Base-by-base conservation (phyloP, 2,329 filamentous ascomycete species). In the Monilinia fructicola region DNA sequence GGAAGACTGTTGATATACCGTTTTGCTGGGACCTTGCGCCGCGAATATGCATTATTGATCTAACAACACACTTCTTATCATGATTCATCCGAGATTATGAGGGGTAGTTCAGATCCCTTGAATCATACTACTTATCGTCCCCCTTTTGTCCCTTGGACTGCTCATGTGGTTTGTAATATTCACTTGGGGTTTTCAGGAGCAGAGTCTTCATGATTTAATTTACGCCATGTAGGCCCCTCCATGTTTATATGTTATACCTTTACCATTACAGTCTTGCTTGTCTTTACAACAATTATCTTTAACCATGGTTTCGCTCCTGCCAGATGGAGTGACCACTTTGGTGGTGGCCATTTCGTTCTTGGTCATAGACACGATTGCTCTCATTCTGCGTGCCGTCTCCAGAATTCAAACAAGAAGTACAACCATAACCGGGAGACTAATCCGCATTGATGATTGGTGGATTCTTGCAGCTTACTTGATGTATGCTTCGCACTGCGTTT, bases 381-480 rank as follows among this genome's bases (percentile, higher is more conserved):
- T 66, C 21, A 4, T 61, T n/a, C 28, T 66, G 16, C 64, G 64
- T 18, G 14, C 26, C 21, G 26, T 61, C n/a, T 66, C 64, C 18
- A 66, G 48, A n/a, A 61, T 60, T 14, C 55, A 53, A 1, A 38
- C 55, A 16, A 40, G 58, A 48, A 38, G 23, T 18, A 38, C 58
- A 14, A 50, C 58, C 44, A 50, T 31, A 10, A 61, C 58, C 3
- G 31, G 44, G 11, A 28, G 4, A 52, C 26, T 52, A 21, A 44
- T 61, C 18, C 64, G 44, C 26, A 35, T 31, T 23, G 64, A 66
- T 54, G 55, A 66, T 48, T 66, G 46, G 38, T 66, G 42, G 26
- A 54, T 66, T 44, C 21, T 66, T 14, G 9, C 26, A 23, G 64
- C 64, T 46, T 66, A 66, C 46, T n/a, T 66, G 31, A 42, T 38